Percentiles rank a stretch among this genome's conserved stretches.
phyloP scores from a whole-genome alignment of 1,139 yeast genomes.

The Blastobotrys raffinosifermentans region DNA sequence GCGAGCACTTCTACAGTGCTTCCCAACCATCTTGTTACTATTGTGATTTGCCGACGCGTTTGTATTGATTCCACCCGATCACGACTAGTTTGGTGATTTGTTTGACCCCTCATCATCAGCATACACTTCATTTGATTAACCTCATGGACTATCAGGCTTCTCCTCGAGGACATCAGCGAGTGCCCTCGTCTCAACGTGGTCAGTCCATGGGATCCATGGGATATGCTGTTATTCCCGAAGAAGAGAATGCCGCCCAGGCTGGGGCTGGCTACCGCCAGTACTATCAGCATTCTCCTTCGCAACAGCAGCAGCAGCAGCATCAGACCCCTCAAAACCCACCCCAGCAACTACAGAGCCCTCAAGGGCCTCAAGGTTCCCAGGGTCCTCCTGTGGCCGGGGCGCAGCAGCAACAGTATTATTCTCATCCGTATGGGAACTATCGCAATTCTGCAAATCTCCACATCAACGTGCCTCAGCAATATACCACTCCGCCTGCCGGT shows the following conservation, averaged over 20 bases:
- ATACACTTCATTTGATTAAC: too few species aligned
- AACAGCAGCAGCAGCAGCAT: slow-evolving; percentile 7
- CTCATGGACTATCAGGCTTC: slow-evolving; percentile 1
- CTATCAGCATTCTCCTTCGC: slow-evolving; percentile 1
- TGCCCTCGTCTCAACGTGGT: slow-evolving; percentile 2
- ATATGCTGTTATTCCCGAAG: slow-evolving; percentile 1
- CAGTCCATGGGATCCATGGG: background rate
- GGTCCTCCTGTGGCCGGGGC: too few species aligned
- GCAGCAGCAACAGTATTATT: too few species aligned
- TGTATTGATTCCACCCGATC: too few species aligned
- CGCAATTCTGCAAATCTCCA: background rate
- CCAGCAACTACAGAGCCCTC: slow-evolving; percentile 1
- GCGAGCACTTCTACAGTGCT: too few species aligned
- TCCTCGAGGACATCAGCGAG: background rate
- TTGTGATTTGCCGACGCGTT: too few species aligned
- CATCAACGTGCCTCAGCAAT: background rate
- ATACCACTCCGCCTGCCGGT: slow-evolving; percentile 4
- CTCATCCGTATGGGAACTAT: background rate
- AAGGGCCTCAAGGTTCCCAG: slow-evolving; percentile 5
- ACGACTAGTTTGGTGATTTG: too few species aligned
- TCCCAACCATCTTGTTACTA: too few species aligned
- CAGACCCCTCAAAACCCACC: slow-evolving; percentile 4
- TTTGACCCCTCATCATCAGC: too few species aligned
- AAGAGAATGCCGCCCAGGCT: too few species aligned
- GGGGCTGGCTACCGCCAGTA: background rate